phyloP scores from a whole-genome alignment of 2,329 filamentous ascomycete species.

The Cercospora zeae-maydis region DNA sequence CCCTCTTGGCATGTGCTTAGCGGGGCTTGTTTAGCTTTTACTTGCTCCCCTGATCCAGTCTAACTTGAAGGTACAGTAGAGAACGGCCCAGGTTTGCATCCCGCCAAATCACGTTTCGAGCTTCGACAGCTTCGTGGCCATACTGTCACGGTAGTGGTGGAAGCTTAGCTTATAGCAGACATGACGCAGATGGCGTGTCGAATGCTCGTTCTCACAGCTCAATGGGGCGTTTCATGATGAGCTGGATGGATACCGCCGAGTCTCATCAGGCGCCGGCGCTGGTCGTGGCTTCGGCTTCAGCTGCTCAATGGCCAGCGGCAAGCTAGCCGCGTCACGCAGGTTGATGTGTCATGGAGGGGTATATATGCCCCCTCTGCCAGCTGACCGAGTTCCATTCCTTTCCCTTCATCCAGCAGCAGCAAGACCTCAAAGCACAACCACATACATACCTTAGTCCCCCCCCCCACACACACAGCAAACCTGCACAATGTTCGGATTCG shows the following conservation, averaged over 20 bases:
- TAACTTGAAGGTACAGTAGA: no score
- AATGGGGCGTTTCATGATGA: neutral
- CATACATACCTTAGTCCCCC: neutral
- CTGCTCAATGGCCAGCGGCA: no score
- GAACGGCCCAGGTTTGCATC: neutral
- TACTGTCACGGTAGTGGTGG: constrained; percentile 7
- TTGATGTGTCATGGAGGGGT: constrained; percentile 2
- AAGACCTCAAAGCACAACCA: neutral
- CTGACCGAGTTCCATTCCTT: neutral
- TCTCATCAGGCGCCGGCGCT: neutral
- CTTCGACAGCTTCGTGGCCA: neutral
- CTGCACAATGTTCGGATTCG: constrained; percentile 16
- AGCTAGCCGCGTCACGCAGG: constrained; percentile 7
- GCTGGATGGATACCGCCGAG: neutral
- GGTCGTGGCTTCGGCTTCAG: no score
- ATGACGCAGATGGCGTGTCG: neutral
- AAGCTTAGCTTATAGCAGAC: neutral
- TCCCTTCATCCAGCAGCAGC: constrained; percentile 1
- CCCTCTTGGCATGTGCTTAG: constrained; percentile 5
- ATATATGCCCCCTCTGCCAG: constrained; percentile 15
- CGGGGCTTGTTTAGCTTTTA: constrained; percentile 4
- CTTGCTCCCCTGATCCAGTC: no score
- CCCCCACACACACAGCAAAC: neutral
- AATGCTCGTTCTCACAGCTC: neutral
- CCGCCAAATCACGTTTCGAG: neutral